Evolutionary conservation across 371 early-diverging fungal species (phyloP).

Genomic region (Mortierella sp.): DNA sequence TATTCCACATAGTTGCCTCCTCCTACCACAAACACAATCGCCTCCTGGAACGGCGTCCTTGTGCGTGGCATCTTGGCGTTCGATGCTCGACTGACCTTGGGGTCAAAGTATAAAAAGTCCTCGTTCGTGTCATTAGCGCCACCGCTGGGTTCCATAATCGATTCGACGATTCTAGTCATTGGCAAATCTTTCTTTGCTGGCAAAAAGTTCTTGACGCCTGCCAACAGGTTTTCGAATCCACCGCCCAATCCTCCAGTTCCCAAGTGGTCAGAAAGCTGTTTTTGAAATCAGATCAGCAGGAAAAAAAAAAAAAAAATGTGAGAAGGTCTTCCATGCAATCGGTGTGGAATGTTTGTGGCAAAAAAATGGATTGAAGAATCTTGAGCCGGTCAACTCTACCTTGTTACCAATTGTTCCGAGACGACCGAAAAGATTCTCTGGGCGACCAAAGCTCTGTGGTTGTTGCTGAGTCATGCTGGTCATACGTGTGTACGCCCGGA

Average conservation of each 20-base stretch:
- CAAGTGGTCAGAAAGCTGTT: constrained; percentile 78
- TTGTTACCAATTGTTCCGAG: constrained; percentile 90
- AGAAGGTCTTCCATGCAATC: neutral
- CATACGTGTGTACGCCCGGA: constrained; percentile 78
- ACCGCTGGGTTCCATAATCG: constrained; percentile 78
- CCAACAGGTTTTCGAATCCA: constrained; percentile 85
- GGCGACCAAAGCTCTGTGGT: constrained; percentile 59
- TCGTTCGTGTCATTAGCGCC: constrained; percentile 71
- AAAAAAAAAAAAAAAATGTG: neutral
- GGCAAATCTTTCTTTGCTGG: constrained; percentile 90
- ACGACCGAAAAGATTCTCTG: constrained; percentile 71
- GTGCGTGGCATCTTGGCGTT: constrained; percentile 60
- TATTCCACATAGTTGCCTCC: constrained; percentile 97
- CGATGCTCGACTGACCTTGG: constrained; percentile 69
- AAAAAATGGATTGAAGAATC: too few relatives aligned
- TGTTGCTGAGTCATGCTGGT: constrained; percentile 68
- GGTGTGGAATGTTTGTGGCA: too few relatives aligned
- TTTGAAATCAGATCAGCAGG: neutral
- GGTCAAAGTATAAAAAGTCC: constrained; percentile 90
- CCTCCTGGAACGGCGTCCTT: constrained; percentile 82
- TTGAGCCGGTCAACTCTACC: constrained; percentile 53
- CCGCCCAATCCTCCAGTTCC: constrained; percentile 85
- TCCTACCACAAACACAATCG: constrained; percentile 96
- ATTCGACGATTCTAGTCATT: constrained; percentile 85
- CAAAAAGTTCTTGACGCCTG: constrained; percentile 95